Conservation (phyloP, 2,329 filamentous ascomycete genomes). For the Exophiala alcalophila region DNA sequence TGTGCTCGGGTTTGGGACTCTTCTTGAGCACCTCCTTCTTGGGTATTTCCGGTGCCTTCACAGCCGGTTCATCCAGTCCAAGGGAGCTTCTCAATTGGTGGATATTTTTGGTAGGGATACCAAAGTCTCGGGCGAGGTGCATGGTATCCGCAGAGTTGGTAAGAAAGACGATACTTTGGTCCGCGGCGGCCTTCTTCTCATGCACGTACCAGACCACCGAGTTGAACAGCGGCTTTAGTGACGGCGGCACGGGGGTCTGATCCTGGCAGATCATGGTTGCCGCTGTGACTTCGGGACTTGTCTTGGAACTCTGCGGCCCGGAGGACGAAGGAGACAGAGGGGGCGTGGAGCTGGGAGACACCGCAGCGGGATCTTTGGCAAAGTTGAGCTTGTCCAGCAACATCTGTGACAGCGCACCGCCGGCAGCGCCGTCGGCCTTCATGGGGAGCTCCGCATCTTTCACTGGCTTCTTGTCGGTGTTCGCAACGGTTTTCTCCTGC, state of each 20-base stretch:
- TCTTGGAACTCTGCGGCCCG: slow-evolving; percentile 41
- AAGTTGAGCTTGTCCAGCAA: slow-evolving; percentile 49
- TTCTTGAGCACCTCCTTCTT: slow-evolving; percentile 39
- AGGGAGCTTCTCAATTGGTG: slow-evolving; percentile 48
- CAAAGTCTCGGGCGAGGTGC: slow-evolving; percentile 47
- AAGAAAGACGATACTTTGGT: slow-evolving; percentile 41
- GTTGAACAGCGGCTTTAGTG: slow-evolving; percentile 44
- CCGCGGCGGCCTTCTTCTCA: slow-evolving; percentile 32
- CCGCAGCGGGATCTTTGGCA: slow-evolving; percentile 41
- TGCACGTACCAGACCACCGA: slow-evolving; percentile 47
- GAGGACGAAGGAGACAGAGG: slow-evolving; percentile 45
- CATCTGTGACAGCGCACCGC: slow-evolving; percentile 46
- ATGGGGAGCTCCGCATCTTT: slow-evolving; percentile 21
- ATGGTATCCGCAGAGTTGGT: slow-evolving; percentile 45
- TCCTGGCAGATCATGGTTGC: slow-evolving; percentile 25
- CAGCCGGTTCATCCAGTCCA: slow-evolving; percentile 46
- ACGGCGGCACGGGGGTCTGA: slow-evolving; percentile 36
- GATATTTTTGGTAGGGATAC: slow-evolving; percentile 47
- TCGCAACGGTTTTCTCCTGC: slow-evolving; percentile 7
- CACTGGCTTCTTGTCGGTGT: slow-evolving; percentile 14
- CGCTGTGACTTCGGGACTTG: slow-evolving; percentile 42
- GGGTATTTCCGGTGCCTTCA: slow-evolving; percentile 45
- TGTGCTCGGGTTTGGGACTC: slow-evolving; percentile 36
- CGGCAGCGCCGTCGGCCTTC: slow-evolving; percentile 23
- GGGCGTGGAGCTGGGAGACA: slow-evolving; percentile 42